Evolutionary conservation across 2,329 filamentous ascomycete species (phyloP), one percentile per base, ranked within the genome.

Genomic region (Nemania diffusa): DNA sequence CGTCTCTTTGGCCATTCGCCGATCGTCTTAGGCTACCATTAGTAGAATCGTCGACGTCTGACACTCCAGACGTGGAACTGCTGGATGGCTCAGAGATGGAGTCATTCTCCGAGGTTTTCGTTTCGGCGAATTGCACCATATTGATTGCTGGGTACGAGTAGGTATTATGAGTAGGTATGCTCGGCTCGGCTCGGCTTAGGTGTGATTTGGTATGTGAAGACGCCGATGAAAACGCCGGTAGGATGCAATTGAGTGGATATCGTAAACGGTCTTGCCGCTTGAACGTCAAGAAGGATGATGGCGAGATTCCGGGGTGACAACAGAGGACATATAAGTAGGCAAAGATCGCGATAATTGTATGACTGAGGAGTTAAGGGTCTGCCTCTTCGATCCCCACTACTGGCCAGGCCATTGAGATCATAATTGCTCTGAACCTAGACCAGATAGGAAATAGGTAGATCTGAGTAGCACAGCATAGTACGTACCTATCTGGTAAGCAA

Each of bases 1-100:
- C 66, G 60, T 74, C 69, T 48, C 66, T 69, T 34, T 68, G 73
- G 62, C 67, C 55, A 51, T 59, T 58, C 13, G 46, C 53, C 5
- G 29, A 57, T 24, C 42, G 65, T 40, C 58, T 73, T 11, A 62
- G 65, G 64, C 64, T 71, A 59, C 72, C 77, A 62, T 75, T 74
- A 65, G 70, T 71, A 9, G 75, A 74, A 62, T 78, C 77, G 34
- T 79, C 77, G 55, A 76, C 63, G 61, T 78, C 77, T 9, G 76
- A 77, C 17, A 70, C 67, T 6, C 71, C 65, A 24, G 51, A 57
- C 29, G 46, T 58, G 2, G 75, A 74, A 56, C 68, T 71, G 57
- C 26, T 71, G 26, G 72, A 73, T n/a, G 64, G 57, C 17, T 70
- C 70, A 27, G 63, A 44, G 24, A 51, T 48, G 40, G 69, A 62